Evolutionary conservation across 1,284 basidiomycete species (phyloP), one percentile per base, ranked within the genome.

Genomic region (Microbotryum violaceum): DNA sequence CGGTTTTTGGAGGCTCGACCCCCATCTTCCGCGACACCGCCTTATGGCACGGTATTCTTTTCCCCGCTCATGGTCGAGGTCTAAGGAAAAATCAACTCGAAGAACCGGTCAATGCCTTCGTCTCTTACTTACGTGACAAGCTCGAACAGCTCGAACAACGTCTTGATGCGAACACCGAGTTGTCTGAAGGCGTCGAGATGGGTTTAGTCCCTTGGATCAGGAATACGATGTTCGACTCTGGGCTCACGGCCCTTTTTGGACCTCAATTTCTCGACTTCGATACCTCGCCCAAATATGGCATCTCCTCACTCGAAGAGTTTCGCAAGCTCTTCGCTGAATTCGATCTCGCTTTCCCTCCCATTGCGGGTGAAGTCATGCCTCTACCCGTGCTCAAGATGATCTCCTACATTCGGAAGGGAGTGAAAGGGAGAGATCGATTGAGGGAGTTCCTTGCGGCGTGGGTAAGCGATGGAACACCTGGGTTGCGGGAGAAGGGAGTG

Each of bases 341-440:
- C 56, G 75, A 78, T 59, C 54, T 60, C 12, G 58, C 65, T 3
- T 73, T 77, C 58, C 75, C 72, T 20, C 60, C 76, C 23, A 59
- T 76, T 10, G 68, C 67, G 6, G 68, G 73, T 18, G 71, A 67
- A 14, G 53, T 71, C 20, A 42, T 56, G 61, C 71, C 50, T 58
- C 47, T 49, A 53, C 60, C 27, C 3, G 68, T 57, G 4, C 71
- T 42, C 33, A 50, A 44, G 62, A 57, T 55, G 33, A 62, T 64
- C 47, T 63, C 58, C 1, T 58, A 56, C 12, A 56, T 66, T 27
- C 25, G 53, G n/a, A 44, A 49, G 29, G 69, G 62, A 1, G 48
- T 59, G 27, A 55, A 58, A 12, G 70, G 70, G 0, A 66, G 73
- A 57, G 65, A 72, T 1, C 49, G 69, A 2, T 60, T 76, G 1